These are phyloP conservation scores for Glutinoglossum americanum DNA, from an alignment of 495 filamentous ascomycete genomes.

Conservation along the genomic window DNA sequence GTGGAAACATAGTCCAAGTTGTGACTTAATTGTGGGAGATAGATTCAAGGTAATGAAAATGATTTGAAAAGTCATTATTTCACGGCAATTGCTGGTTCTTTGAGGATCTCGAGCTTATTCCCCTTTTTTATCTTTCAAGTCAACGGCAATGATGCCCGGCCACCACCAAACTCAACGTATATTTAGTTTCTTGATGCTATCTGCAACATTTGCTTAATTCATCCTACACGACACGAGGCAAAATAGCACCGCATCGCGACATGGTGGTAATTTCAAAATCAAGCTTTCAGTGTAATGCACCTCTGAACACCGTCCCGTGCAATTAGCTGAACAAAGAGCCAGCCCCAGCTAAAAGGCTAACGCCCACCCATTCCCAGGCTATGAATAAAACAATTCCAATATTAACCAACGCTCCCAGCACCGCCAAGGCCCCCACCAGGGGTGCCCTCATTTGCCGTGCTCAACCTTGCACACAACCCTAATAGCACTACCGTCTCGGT, in stretches of 20 bases:
- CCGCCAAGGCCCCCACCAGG: neutral
- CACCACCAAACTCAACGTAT: too few species aligned
- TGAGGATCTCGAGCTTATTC: too few species aligned
- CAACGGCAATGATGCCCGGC: neutral
- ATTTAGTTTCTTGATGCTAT: too few species aligned
- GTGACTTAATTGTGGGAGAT: too few species aligned
- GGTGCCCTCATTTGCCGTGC: conserved; percentile 47
- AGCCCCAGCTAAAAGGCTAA: neutral
- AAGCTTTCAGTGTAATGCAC: neutral
- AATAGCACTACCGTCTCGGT: conserved; percentile 91
- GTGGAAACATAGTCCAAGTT: too few species aligned
- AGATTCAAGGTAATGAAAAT: too few species aligned
- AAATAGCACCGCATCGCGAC: neutral
- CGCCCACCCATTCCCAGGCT: neutral
- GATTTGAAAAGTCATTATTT: too few species aligned
- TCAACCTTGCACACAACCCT: conserved; percentile 59
- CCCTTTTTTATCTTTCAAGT: too few species aligned
- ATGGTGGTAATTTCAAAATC: neutral
- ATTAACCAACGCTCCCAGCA: neutral
- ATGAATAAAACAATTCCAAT: neutral
- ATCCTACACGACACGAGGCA: neutral
- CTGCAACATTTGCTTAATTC: neutral
- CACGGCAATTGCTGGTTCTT: too few species aligned
- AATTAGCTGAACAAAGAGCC: neutral
- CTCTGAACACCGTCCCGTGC: neutral